phyloP scores from a whole-genome alignment of 75 land plant species.

The Chamaecyparis obtusa region DNA sequence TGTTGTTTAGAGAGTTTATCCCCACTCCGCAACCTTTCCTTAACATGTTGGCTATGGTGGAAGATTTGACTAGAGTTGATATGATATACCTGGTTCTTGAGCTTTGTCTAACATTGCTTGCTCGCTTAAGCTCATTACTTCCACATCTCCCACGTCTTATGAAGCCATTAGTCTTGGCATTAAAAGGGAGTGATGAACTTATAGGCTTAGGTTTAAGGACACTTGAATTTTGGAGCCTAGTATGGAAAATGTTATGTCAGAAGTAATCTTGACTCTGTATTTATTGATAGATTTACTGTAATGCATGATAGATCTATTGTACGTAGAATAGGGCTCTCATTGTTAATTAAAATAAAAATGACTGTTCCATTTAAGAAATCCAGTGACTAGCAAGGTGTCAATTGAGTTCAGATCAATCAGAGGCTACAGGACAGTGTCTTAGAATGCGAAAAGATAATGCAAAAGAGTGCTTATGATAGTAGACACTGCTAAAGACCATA shows the following conservation, averaged over 20 bases:
- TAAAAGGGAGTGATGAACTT: slow-evolving; percentile 94
- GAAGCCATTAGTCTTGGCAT: slow-evolving; percentile 92
- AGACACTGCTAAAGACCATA: no score
- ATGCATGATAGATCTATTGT: no score
- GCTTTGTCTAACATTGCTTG: slow-evolving; percentile 90
- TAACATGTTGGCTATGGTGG: slow-evolving; percentile 91
- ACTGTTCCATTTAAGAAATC: no score
- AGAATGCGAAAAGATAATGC: no score
- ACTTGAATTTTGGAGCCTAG: slow-evolving; percentile 98
- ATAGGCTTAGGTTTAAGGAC: slow-evolving; percentile 83
- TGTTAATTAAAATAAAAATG: no score
- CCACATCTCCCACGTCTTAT: slow-evolving; percentile 92
- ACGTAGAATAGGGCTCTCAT: no score
- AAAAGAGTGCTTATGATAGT: no score
- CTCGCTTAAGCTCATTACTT: slow-evolving; percentile 92
- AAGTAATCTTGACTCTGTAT: slow-evolving; percentile 84
- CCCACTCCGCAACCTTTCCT: slow-evolving; percentile 82
- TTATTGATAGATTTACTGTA: no score
- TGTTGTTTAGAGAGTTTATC: slow-evolving; percentile 80
- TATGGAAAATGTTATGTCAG: slow-evolving; percentile 96
- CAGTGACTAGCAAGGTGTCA: no score
- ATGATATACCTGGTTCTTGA: slow-evolving; percentile 92
- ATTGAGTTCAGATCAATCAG: no score
- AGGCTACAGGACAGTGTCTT: no score
- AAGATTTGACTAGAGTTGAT: slow-evolving; percentile 92